These are phyloP conservation scores for Leersia perrieri DNA, from an alignment of 176 grass and related monocot genomes.

Conservation along the genomic window DNA sequence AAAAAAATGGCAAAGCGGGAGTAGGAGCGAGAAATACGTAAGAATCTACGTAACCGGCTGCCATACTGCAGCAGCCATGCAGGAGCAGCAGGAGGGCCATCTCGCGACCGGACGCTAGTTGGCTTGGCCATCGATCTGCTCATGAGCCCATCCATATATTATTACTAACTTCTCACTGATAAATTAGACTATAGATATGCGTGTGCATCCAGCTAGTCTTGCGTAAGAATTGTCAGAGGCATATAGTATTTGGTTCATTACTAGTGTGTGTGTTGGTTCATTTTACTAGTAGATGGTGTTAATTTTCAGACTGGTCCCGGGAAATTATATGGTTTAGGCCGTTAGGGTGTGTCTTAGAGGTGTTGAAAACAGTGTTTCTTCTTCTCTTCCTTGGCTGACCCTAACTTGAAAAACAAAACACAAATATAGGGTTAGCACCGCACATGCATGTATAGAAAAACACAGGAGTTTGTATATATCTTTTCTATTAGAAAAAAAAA, in stretches of 20 bases:
- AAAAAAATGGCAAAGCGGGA: neutral
- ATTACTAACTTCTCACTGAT: neutral
- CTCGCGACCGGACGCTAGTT: neutral
- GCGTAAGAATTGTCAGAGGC: neutral
- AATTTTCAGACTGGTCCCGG: neutral
- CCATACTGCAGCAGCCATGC: conserved; percentile 3
- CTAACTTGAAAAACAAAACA: neutral
- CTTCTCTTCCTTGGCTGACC: neutral
- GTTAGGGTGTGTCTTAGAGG: neutral
- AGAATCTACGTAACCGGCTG: conserved; percentile 16
- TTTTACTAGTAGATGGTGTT: neutral
- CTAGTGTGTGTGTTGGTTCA: neutral
- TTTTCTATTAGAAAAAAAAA: neutral
- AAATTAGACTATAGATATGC: too few relatives aligned
- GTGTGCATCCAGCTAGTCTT: neutral
- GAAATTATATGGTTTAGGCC: conserved; percentile 12
- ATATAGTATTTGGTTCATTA: too few relatives aligned
- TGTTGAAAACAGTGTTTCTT: neutral
- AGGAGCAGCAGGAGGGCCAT: neutral
- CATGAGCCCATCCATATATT: neutral
- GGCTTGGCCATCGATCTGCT: too few relatives aligned
- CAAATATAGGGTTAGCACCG: neutral
- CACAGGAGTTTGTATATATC: neutral
- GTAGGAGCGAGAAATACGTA: neutral
- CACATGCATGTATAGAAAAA: neutral